phyloP scores from a whole-genome alignment of 306 rosid genomes.

The Leucaena leucocephala region DNA sequence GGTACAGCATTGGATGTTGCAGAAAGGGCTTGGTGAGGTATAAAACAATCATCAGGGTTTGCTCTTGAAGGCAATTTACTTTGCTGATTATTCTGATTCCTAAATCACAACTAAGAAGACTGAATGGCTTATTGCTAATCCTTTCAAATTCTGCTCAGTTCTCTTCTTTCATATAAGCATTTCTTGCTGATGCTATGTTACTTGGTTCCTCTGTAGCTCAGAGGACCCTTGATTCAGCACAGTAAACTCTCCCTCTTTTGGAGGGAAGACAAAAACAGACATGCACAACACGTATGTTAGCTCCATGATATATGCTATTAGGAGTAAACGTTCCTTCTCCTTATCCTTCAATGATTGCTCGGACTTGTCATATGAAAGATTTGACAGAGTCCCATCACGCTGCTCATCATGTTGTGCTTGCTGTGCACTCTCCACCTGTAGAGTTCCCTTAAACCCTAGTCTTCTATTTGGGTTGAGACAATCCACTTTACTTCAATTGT shows the following conservation, averaged over 20 bases:
- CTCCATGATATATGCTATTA: slow-evolving; percentile 60
- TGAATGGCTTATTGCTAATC: slow-evolving; percentile 19
- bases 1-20: slow-evolving; percentile 26
- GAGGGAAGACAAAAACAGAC: slow-evolving; percentile 28
- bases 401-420: slow-evolving; percentile 42
- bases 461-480: slow-evolving; percentile 78
- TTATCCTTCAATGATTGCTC: slow-evolving; percentile 62
- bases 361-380: slow-evolving; percentile 57
- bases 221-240: slow-evolving; percentile 41
- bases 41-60: background rate
- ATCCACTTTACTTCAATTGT: slow-evolving; percentile 71
- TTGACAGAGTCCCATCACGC: slow-evolving; percentile 53
- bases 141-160: slow-evolving; percentile 18
- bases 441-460: slow-evolving; percentile 48
- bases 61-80: slow-evolving; percentile 1
- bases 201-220: slow-evolving; percentile 35
- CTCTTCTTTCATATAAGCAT: slow-evolving; percentile 26
- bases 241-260: slow-evolving; percentile 32
- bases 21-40: slow-evolving; percentile 2
- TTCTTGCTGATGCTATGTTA: slow-evolving; percentile 24
- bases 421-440: slow-evolving; percentile 51
- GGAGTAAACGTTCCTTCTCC: slow-evolving; percentile 57
- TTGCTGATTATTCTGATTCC: slow-evolving; percentile 28
- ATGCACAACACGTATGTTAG: slow-evolving; percentile 64
- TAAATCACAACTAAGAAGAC: slow-evolving; percentile 18